phyloP scores from a whole-genome alignment of 2,329 filamentous ascomycete species.

The Epichloe typhina region DNA sequence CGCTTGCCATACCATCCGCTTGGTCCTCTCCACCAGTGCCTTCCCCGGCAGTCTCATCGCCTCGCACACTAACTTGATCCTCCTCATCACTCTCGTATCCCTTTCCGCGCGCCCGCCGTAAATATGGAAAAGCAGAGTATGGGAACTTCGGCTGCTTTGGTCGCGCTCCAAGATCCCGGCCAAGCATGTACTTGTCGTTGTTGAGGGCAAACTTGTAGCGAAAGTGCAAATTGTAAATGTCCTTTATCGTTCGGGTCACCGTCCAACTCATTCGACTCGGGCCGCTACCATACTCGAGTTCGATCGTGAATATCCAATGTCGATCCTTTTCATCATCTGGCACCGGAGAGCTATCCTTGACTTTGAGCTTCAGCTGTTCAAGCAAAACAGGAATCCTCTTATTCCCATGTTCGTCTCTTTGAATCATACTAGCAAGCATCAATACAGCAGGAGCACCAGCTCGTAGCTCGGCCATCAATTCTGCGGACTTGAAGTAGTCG shows the following conservation, averaged over 20 bases:
- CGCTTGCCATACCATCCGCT: conserved; percentile 33
- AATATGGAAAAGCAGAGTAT: conserved; percentile 75
- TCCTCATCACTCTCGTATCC: conserved; percentile 76
- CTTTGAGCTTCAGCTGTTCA: conserved; percentile 82
- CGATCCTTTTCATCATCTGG: conserved; percentile 51
- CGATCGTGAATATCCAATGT: conserved; percentile 80
- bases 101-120: conserved; percentile 66
- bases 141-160: conserved; percentile 86
- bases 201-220: conserved; percentile 83
- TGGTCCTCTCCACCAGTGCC: conserved; percentile 48
- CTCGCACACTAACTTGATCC: conserved; percentile 26
- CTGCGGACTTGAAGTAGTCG: conserved; percentile 89
- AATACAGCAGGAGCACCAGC: conserved; percentile 87
- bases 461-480: conserved; percentile 87
- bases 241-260: conserved; percentile 71
- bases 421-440: conserved; percentile 94
- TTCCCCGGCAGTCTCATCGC: conserved; percentile 34
- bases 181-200: conserved; percentile 69
- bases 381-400: conserved; percentile 88
- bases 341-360: conserved; percentile 64
- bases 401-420: conserved; percentile 90
- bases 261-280: conserved; percentile 95
- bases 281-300: conserved; percentile 91
- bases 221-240: conserved; percentile 85
- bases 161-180: conserved; percentile 51